phyloP scores from a whole-genome alignment of 2,329 filamentous ascomycete genomes.

The Dryadomyces quercivorus region DNA sequence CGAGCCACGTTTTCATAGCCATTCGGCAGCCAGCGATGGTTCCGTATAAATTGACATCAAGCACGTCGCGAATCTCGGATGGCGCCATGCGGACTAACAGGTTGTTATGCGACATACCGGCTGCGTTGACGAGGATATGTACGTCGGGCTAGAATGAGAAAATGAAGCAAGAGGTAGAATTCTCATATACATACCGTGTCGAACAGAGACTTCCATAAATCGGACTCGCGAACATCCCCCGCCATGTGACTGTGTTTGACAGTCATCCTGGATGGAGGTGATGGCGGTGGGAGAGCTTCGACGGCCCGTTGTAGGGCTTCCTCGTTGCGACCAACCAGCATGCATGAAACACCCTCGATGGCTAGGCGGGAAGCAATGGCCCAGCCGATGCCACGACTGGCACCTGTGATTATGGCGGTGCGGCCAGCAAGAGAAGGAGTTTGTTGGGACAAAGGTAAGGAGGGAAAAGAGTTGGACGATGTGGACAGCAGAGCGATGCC shows the following conservation, averaged over 20 bases:
- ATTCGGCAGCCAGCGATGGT: slow-evolving; percentile 50
- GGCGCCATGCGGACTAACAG: slow-evolving; percentile 45
- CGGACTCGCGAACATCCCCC: slow-evolving; percentile 13
- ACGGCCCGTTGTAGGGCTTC: slow-evolving; percentile 29
- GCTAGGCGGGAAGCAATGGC: slow-evolving; percentile 58
- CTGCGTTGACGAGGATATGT: slow-evolving; percentile 64
- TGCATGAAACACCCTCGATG: slow-evolving; percentile 42
- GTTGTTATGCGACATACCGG: slow-evolving; percentile 56
- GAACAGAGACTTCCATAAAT: slow-evolving; percentile 11
- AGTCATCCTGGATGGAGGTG: slow-evolving; percentile 3
- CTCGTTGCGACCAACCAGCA: slow-evolving; percentile 47
- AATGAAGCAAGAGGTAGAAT: background rate
- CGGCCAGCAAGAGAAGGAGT: background rate
- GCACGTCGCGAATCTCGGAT: slow-evolving; percentile 38
- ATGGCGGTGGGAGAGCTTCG: slow-evolving; percentile 13
- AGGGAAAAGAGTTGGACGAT: background rate
- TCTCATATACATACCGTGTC: background rate
- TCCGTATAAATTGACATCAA: slow-evolving; percentile 59
- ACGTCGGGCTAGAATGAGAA: slow-evolving; percentile 5
- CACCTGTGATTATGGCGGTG: slow-evolving; percentile 52
- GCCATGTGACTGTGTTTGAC: background rate
- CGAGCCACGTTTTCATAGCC: slow-evolving; percentile 18
- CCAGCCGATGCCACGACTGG: slow-evolving; percentile 56
- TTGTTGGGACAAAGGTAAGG: background rate
- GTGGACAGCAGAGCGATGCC: background rate